Base-by-base conservation (phyloP, 345 rosid genomes). In the Mercurialis annua region DNA sequence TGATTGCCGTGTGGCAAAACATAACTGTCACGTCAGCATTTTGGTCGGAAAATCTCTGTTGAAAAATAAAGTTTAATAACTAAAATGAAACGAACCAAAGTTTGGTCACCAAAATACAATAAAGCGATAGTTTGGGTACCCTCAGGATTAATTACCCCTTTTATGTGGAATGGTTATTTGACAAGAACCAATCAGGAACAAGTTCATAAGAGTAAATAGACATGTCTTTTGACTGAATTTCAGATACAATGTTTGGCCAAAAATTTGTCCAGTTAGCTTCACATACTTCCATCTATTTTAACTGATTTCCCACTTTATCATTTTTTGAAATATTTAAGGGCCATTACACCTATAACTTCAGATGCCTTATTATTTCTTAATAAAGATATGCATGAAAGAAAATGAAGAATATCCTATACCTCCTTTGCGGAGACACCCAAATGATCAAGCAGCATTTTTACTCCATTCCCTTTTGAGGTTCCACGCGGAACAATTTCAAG, bases 381-480 rank as follows among this genome's bases (percentile, higher is more conserved):
- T 24, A 24, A 24, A 2, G 24, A 20, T 50, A 2, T 12, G 23
- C 30, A 51, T 51, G 30, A 23, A 23, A 30, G 15, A 10, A 9
- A n/a, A 46, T 23, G 2, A 42, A 30, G 10, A 54, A 65, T 40
- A 14, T 23, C n/a, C 51, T 14, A 20, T 75, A 94, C 99, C 95
- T 94, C 96, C 62, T 83, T 70, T 6, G 87, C 59, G 33, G 76
- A 68, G 71, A 81, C 80, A 29, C 97, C 93, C 74, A 92, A 81
- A 83, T 94, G 96, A 74, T 88, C 81, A 64, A 86, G 98, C 54
- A 92, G 80, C 79, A 84, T 61, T 72, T 67, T 82, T 26, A 94
- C 88, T 70, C 98, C 89, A 27, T 73, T 81, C 6, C 98, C 99
- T 77, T 94, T 92, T 20, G 98, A 89, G 66, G 98, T 94, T 71